These are phyloP conservation scores for Cerrena zonata DNA, from an alignment of 1,284 basidiomycete species.

Conservation along the genomic window DNA sequence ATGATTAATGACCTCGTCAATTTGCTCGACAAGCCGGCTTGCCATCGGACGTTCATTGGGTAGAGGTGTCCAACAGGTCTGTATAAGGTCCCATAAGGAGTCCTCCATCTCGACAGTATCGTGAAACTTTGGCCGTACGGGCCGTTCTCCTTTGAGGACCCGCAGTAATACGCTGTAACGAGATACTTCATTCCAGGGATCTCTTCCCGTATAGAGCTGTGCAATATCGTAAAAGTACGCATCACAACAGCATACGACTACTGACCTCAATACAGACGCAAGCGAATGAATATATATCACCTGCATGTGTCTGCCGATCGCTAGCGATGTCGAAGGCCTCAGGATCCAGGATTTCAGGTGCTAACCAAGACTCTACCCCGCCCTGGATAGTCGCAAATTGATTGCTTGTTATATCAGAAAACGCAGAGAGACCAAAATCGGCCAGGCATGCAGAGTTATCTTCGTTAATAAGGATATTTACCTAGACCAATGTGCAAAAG, in stretches of 20 bases:
- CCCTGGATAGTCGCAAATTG: not conserved
- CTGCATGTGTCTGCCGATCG: not conserved
- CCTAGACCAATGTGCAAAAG: not conserved
- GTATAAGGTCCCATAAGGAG: too few relatives aligned
- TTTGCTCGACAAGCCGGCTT: too few relatives aligned
- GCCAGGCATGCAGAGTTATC: not conserved
- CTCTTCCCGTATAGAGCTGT: not conserved
- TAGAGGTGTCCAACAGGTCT: too few relatives aligned
- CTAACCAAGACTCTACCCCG: not conserved
- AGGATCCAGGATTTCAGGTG: constrained; percentile 1
- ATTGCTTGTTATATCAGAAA: not conserved
- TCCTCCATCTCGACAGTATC: too few relatives aligned
- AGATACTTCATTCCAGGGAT: too few relatives aligned
- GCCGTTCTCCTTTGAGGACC: too few relatives aligned
- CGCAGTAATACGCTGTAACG: too few relatives aligned
- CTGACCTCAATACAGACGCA: constrained; percentile 1
- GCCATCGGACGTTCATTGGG: too few relatives aligned
- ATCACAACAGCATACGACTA: too few relatives aligned
- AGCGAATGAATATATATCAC: not conserved
- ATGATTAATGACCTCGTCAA: too few relatives aligned
- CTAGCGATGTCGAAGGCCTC: not conserved
- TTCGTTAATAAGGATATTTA: not conserved
- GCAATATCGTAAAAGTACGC: too few relatives aligned
- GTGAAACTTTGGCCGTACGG: too few relatives aligned
- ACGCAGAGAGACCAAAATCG: not conserved